Evolutionary conservation across 1,139 yeast genomes (phyloP).

Genomic region (Pichia norvegensis): DNA sequence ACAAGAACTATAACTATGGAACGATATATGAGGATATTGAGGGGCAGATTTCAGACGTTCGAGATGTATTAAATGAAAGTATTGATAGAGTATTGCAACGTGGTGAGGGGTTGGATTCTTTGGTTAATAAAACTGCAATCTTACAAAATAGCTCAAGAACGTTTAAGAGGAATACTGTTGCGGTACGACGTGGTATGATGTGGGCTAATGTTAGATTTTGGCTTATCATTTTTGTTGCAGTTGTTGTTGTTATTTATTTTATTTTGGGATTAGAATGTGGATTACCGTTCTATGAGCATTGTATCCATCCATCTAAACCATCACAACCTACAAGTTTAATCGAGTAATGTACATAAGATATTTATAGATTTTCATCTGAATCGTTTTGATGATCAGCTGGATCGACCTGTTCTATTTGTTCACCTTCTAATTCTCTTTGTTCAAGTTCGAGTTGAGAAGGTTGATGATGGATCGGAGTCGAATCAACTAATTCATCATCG

Average conservation of each 20-base stretch:
- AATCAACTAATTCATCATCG: constrained; percentile 5
- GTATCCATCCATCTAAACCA: constrained; percentile 26
- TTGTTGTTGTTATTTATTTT: constrained; percentile 33
- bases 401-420: constrained; percentile 5
- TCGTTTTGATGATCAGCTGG: neutral
- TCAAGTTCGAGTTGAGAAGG: constrained; percentile 19
- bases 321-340: constrained; percentile 16
- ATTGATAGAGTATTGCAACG: constrained; percentile 64
- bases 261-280: constrained; percentile 46
- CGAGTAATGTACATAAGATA: neutral
- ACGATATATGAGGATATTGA: constrained; percentile 38
- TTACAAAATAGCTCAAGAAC: constrained; percentile 62
- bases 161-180: constrained; percentile 65
- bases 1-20: constrained; percentile 28
- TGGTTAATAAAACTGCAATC: constrained; percentile 77
- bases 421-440: constrained; percentile 21
- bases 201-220: constrained; percentile 45
- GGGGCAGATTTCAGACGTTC: constrained; percentile 38
- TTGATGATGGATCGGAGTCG: constrained; percentile 1
- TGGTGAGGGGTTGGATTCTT: constrained; percentile 67
- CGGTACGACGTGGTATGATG: constrained; percentile 63
- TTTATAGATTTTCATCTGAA: neutral
- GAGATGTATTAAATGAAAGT: constrained; percentile 60
- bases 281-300: constrained; percentile 32
- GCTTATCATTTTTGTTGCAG: constrained; percentile 27